Evolutionary conservation across 805 yeast genomes (phyloP).

Genomic region (Yarrowia yakushimensis): DNA sequence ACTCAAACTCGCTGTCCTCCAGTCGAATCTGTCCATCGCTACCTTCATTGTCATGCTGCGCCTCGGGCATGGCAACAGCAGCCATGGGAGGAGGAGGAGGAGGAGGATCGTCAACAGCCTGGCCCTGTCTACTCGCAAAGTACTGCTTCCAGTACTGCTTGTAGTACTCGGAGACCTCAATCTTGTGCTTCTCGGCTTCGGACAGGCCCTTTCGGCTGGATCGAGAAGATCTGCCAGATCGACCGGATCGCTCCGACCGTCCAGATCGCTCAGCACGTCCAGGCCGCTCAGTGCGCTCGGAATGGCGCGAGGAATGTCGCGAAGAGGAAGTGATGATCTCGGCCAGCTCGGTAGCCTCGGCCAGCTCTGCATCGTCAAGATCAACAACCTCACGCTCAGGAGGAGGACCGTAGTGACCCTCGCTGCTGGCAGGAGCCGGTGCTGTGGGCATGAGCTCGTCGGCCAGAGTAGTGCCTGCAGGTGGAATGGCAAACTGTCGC

Average conservation of each 20-base stretch:
- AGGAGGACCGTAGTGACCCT: slow-evolving; percentile 11
- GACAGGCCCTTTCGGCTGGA: neutral
- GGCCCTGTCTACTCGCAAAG: neutral
- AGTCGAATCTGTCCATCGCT: slow-evolving; percentile 2
- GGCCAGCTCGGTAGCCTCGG: neutral
- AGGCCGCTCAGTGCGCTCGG: neutral
- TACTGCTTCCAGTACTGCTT: slow-evolving; percentile 24
- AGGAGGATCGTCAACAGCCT: neutral
- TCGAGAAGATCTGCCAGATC: neutral
- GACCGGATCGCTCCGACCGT: neutral
- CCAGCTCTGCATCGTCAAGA: neutral
- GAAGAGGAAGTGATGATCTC: neutral
- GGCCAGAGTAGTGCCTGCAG: slow-evolving; percentile 6
- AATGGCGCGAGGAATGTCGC: neutral
- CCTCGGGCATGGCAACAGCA: slow-evolving; percentile 11
- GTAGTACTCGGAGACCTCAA: slow-evolving; percentile 20
- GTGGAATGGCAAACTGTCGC: neutral
- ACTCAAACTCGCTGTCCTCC: slow-evolving; percentile 16
- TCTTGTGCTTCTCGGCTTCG: slow-evolving; percentile 15
- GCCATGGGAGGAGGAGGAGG: slow-evolving; percentile 10
- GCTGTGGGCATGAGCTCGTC: slow-evolving; percentile 8
- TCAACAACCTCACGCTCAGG: neutral
- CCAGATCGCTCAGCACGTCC: neutral
- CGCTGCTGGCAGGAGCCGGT: neutral
- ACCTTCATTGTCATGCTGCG: neutral